phyloP scores from a whole-genome alignment of 306 rosid genomes.

The Fragaria iinumae region DNA sequence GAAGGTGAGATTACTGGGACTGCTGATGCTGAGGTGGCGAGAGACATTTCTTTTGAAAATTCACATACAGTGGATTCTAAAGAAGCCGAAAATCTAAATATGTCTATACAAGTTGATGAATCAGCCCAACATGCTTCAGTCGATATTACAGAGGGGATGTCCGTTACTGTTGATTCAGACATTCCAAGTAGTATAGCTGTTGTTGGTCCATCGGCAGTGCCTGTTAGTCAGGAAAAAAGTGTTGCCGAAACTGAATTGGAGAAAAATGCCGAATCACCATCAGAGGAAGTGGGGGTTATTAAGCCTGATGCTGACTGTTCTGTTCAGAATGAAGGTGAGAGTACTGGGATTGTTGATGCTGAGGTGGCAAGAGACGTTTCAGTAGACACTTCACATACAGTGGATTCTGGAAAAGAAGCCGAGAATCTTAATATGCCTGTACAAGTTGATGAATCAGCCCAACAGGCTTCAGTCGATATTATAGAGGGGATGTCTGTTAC shows the following conservation, averaged over 20 bases:
- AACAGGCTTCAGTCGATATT: slow-evolving; percentile 34
- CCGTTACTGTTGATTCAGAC: slow-evolving; percentile 28
- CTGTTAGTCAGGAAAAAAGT: slow-evolving; percentile 23
- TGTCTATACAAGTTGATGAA: slow-evolving; percentile 28
- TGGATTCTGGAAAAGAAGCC: slow-evolving; percentile 37
- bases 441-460: slow-evolving; percentile 21
- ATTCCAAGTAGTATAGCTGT: slow-evolving; percentile 19
- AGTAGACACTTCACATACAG: slow-evolving; percentile 31
- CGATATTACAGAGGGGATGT: slow-evolving; percentile 28
- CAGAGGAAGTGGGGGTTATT: slow-evolving; percentile 30
- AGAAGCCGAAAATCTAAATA: slow-evolving; percentile 27
- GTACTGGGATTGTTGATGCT: slow-evolving; percentile 21
- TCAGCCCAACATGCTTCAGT: slow-evolving; percentile 29
- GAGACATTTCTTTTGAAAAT: slow-evolving; percentile 25
- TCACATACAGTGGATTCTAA: slow-evolving; percentile 36
- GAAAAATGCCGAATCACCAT: slow-evolving; percentile 34
- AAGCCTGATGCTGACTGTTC: slow-evolving; percentile 39
- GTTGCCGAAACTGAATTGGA: slow-evolving; percentile 29
- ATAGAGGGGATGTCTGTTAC: slow-evolving; percentile 23
- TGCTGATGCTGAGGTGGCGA: slow-evolving; percentile 29
- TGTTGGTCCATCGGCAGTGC: slow-evolving; percentile 32
- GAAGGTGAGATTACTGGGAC: slow-evolving; percentile 31
- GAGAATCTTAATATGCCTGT: slow-evolving; percentile 27
- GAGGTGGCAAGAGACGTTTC: slow-evolving; percentile 31
- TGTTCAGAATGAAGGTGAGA: slow-evolving; percentile 32